Base-by-base conservation (phyloP, 2,329 filamentous ascomycete genomes). In the Aureobasidium musti region DNA sequence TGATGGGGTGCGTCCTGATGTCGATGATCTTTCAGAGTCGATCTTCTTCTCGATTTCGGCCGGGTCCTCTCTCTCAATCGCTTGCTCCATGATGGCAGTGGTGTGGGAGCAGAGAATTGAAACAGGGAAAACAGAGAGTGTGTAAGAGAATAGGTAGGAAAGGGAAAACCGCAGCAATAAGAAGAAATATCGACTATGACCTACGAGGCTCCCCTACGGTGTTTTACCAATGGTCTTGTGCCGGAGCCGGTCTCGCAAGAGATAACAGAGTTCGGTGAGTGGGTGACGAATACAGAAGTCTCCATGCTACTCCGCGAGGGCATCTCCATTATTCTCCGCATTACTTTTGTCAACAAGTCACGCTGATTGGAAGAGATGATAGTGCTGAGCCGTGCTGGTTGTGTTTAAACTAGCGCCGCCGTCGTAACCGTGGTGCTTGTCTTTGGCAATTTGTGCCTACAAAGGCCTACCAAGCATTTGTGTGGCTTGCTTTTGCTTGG, bases 31-130 rank as follows among this genome's bases (percentile, higher is more conserved):
- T 26, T 57, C 57, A 5, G 66, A 67, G 11, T 67, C 60, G 37
- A 64, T 35, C 66, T 67, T 67, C 60, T 67, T 67, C 23, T 67
- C 66, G 23, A 53, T 21, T 21, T 64, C 50, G n/a, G 41, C 30
- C 7, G 66, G 66, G 28, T 67, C 66, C 41, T 67, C 65, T 23
- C 65, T n/a, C n/a, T 63, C 65, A 21, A 67, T 43, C 5, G 65
- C 49, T 49, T 63, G 65, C 35, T 67, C 65, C 57, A 63, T 63
- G 49, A 56, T 57, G 57, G 28, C 49, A 19, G 30, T 23, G 47
- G 10, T 43, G 37, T 33, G 10, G n/a, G n/a, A n/a, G 35, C n/a
- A 1, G 14, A 28, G 21, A 19, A 33, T 35, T 6, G 35, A 21
- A 8, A n/a, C n/a, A 54, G 43, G 21, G 5, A 21, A 8, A 26